Percentiles rank a stretch among this genome's conserved stretches.
Evolutionary conservation across 179 eudicot genomes (phyloP).

Genomic region (Heliamphora pulchella): DNA sequence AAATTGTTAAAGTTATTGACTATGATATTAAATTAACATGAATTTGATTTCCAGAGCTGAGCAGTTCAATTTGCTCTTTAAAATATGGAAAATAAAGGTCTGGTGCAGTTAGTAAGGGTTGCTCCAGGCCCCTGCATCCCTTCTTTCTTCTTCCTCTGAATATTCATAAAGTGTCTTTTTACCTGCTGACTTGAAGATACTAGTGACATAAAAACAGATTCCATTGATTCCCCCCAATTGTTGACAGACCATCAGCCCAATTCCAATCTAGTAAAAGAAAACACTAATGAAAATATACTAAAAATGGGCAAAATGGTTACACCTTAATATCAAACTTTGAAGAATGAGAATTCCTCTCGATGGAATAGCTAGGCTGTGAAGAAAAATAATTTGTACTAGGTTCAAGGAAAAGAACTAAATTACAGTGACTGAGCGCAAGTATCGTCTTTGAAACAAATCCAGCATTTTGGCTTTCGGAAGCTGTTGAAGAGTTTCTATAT

Average conservation of each 20-base stretch:
- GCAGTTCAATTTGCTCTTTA: neutral
- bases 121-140: no score
- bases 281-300: neutral
- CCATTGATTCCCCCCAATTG: conserved; percentile 93
- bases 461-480: conserved; percentile 65
- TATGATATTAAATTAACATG: neutral
- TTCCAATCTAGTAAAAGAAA: conserved; percentile 51
- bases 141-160: neutral
- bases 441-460: conserved; percentile 73
- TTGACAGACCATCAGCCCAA: conserved; percentile 82
- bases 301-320: neutral
- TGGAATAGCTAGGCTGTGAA: neutral
- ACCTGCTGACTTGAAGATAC: conserved; percentile 71
- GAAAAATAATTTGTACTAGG: neutral
- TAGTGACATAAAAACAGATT: conserved; percentile 63
- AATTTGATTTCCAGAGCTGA: neutral
- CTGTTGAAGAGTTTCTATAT: conserved; percentile 54
- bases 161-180: neutral
- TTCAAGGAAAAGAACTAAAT: conserved; percentile 11
- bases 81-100: conserved; percentile 8
- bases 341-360: neutral
- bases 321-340: neutral
- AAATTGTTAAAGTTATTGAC: neutral
- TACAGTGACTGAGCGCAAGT: conserved; percentile 63
- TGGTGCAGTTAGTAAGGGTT: neutral